Conservation (phyloP, 2,329 filamentous ascomycete genomes). For the Cladosporium sp. region DNA sequence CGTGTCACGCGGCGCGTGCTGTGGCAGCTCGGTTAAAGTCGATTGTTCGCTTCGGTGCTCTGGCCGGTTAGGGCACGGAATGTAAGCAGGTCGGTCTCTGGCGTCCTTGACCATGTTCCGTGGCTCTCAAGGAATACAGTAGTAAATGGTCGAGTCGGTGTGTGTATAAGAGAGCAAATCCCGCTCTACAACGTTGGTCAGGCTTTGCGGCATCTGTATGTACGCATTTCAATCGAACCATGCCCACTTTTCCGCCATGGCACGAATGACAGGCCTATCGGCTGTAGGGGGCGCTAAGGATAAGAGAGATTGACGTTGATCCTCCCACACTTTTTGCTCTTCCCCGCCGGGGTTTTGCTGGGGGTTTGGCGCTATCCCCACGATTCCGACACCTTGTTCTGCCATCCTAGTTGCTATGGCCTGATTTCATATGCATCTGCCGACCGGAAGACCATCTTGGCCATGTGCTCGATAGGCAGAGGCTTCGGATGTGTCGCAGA, state of each 20-base stretch:
- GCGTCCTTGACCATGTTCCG: not conserved
- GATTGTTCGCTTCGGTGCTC: conserved; percentile 4
- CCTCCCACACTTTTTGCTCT: not conserved
- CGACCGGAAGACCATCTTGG: not conserved
- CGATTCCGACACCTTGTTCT: not conserved
- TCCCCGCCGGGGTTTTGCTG: conserved; percentile 2
- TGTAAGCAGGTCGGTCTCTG: not conserved
- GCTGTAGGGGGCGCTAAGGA: conserved; percentile 11
- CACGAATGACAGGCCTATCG: not conserved
- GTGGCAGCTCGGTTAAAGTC: conserved; percentile 16
- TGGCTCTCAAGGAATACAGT: not conserved
- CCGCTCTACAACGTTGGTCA: not conserved
- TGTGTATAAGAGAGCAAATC: not conserved
- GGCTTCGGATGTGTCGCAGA: not conserved
- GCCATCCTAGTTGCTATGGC: not conserved
- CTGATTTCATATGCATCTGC: not conserved
- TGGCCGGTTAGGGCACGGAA: conserved; percentile 12
- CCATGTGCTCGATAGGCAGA: not conserved
- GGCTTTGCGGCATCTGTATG: not conserved
- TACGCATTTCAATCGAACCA: not conserved
- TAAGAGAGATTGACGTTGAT: conserved; percentile 9
- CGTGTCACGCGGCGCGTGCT: conserved; percentile 19
- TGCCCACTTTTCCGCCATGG: not conserved
- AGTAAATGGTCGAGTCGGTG: not conserved
- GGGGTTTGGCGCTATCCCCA: not conserved